Evolutionary conservation across 2,329 filamentous ascomycete species (phyloP).

Genomic region (Cytospora piceicola): DNA sequence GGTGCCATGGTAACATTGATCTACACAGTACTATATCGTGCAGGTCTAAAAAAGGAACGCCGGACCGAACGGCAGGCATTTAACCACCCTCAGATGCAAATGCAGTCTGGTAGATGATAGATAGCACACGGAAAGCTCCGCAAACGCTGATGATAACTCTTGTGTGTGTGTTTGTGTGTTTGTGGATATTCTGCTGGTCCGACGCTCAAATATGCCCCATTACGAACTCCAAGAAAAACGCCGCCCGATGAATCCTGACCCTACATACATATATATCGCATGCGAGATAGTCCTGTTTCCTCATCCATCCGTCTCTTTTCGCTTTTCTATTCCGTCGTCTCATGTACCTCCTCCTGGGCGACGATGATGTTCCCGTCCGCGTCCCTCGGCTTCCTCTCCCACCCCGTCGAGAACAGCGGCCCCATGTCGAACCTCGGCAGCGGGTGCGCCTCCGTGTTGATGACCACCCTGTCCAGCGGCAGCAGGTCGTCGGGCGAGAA

Average conservation of each 20-base stretch:
- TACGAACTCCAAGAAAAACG: conserved; percentile 5
- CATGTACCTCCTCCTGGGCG: background rate
- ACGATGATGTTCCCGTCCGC: conserved; percentile 47
- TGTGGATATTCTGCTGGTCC: background rate
- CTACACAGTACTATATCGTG: no score
- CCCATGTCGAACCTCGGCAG: conserved; percentile 86
- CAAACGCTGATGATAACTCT: background rate
- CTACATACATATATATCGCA: conserved; percentile 1
- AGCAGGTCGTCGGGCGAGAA: conserved; percentile 85
- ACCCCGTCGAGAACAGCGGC: conserved; percentile 77
- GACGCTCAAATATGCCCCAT: background rate
- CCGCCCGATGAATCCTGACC: conserved; percentile 13
- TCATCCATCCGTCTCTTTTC: conserved; percentile 2
- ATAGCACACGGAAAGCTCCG: background rate
- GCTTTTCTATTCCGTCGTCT: background rate
- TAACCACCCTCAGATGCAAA: background rate
- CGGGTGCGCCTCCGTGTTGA: conserved; percentile 95
- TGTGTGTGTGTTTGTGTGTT: background rate
- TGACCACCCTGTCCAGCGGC: conserved; percentile 82
- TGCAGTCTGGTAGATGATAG: background rate
- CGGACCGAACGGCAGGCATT: no score
- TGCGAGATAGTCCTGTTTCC: background rate
- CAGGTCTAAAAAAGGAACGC: no score
- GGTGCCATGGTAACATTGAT: no score
- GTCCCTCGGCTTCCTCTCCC: conserved; percentile 70